phyloP scores from a whole-genome alignment of 495 filamentous ascomycete genomes.

The Tetracladium marchalianum region DNA sequence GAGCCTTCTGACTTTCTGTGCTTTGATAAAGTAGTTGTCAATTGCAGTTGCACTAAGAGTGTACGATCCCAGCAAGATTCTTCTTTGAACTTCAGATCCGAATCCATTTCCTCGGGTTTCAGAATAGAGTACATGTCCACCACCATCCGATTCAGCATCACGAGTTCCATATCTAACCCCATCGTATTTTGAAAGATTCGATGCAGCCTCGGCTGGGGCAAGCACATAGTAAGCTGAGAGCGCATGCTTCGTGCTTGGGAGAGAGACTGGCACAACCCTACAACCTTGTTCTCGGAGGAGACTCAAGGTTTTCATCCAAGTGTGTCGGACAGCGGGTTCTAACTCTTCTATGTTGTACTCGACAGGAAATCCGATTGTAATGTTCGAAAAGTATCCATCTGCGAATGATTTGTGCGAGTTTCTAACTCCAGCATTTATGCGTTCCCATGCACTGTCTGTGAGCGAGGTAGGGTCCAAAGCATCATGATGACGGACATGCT shows the following conservation, averaged over 20 bases:
- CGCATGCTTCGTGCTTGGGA: conserved; percentile 76
- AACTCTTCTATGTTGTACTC: conserved; percentile 88
- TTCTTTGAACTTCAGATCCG: conserved; percentile 72
- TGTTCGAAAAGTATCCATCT: background rate
- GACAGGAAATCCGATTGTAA: conserved; percentile 61
- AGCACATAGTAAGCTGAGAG: conserved; percentile 92
- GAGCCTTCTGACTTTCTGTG: conserved; percentile 75
- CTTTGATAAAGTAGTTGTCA: conserved; percentile 93
- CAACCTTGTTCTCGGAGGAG: conserved; percentile 53
- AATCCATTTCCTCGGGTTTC: conserved; percentile 62
- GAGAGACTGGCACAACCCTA: conserved; percentile 61
- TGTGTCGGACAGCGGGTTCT: conserved; percentile 49
- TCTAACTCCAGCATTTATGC: background rate
- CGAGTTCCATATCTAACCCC: conserved; percentile 77
- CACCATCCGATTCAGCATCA: conserved; percentile 4
- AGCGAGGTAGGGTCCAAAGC: conserved; percentile 69
- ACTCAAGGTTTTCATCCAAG: conserved; percentile 55
- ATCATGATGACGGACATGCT: conserved; percentile 40
- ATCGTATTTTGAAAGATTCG: conserved; percentile 97
- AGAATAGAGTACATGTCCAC: conserved; percentile 56
- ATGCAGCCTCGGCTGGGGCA: conserved; percentile 89
- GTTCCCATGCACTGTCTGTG: conserved; percentile 33
- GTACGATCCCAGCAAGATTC: conserved; percentile 86
- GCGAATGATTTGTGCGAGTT: background rate
- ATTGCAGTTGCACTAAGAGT: conserved; percentile 83